These are phyloP conservation scores for Cercospora zeae-maydis DNA, from an alignment of 2,329 filamentous ascomycete species.

Conservation along the genomic window DNA sequence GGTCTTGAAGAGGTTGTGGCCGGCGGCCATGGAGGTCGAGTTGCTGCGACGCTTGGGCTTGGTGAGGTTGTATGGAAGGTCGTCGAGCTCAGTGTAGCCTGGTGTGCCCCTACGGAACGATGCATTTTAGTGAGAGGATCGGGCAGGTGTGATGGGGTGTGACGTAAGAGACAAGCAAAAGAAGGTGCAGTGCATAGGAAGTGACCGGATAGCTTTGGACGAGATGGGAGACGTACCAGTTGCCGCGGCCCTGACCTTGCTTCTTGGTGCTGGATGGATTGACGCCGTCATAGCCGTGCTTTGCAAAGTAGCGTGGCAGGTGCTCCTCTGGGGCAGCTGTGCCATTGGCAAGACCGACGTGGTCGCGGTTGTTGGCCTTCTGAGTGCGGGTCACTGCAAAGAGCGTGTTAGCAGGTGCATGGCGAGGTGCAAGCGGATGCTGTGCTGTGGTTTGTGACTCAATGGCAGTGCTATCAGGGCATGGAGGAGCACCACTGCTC, in stretches of 20 bases:
- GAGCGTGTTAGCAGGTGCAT: constrained; percentile 14
- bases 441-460: constrained; percentile 8
- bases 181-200: constrained; percentile 11
- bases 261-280: constrained; percentile 97
- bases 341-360: constrained; percentile 73
- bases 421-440: neutral
- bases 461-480: constrained; percentile 4
- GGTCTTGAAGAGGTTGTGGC: constrained; percentile 80
- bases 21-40: constrained; percentile 69
- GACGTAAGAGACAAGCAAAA: neutral
- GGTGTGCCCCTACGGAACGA: constrained; percentile 64
- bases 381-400: constrained; percentile 88
- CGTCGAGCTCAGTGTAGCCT: constrained; percentile 74
- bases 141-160: neutral
- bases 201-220: constrained; percentile 11
- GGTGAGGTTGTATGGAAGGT: constrained; percentile 76
- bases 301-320: constrained; percentile 89
- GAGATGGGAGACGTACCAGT: constrained; percentile 65
- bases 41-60: constrained; percentile 91
- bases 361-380: constrained; percentile 92
- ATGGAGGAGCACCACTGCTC: neutral
- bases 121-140: constrained; percentile 4
- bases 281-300: constrained; percentile 72
- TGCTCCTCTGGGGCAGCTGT: constrained; percentile 66
- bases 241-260: constrained; percentile 85